These are phyloP conservation scores for Geotrichum citri-aurantii DNA, from an alignment of 1,139 yeast genomes.

Conservation along the genomic window DNA sequence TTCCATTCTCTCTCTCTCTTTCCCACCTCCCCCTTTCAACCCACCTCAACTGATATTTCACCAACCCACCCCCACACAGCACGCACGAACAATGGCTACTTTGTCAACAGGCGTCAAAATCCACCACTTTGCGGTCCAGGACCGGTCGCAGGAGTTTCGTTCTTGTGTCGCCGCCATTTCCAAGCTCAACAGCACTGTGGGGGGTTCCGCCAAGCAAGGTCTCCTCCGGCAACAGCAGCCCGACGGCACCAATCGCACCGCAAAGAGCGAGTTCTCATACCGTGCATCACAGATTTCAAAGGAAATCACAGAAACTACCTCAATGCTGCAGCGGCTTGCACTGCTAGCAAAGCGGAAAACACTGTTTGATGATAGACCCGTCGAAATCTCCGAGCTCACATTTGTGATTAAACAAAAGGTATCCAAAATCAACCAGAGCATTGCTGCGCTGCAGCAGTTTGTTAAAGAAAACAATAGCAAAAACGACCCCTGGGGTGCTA, in stretches of 20 bases:
- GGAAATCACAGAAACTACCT: slow-evolving; percentile 87
- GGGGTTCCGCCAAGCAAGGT: slow-evolving; percentile 26
- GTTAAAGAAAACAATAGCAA: slow-evolving; percentile 34
- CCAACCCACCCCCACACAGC: neutral
- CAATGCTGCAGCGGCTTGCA: slow-evolving; percentile 73
- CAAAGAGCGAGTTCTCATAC: slow-evolving; percentile 64
- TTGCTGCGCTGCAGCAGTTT: slow-evolving; percentile 58
- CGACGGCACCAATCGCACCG: slow-evolving; percentile 19
- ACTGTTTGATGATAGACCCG: slow-evolving; percentile 90
- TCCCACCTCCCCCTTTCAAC: neutral
- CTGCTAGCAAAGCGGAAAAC: slow-evolving; percentile 81
- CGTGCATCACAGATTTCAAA: slow-evolving; percentile 82
- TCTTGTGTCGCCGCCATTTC: slow-evolving; percentile 73
- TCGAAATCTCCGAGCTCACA: slow-evolving; percentile 88
- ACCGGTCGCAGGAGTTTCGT: slow-evolving; percentile 79
- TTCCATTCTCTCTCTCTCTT: too few species aligned
- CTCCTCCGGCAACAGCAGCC: slow-evolving; percentile 6
- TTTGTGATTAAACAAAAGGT: slow-evolving; percentile 91
- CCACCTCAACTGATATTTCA: neutral
- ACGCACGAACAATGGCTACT: slow-evolving; percentile 1
- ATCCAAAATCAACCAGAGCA: slow-evolving; percentile 71
- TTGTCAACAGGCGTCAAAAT: slow-evolving; percentile 3
- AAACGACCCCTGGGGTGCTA: slow-evolving; percentile 28
- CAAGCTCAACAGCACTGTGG: slow-evolving; percentile 44
- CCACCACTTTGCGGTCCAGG: slow-evolving; percentile 44